Conservation (phyloP, 306 rosid species). For the Astragalus glycyphyllos region DNA sequence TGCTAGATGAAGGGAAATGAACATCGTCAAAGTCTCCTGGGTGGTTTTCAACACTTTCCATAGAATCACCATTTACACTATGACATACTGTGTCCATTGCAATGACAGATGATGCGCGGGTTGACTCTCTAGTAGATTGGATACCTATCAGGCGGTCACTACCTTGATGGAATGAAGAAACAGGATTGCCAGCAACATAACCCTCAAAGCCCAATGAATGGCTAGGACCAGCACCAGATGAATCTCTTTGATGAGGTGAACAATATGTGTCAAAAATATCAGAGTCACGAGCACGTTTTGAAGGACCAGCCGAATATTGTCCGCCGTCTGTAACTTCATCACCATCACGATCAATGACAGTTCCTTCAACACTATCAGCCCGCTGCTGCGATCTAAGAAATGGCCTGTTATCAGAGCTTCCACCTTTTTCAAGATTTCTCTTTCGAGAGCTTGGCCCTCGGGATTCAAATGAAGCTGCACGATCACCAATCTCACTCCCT, state of each 20-base stretch:
- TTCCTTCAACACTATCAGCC: constrained; percentile 98
- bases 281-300: constrained; percentile 87
- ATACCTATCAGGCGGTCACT: constrained; percentile 65
- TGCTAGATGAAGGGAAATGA: constrained; percentile 95
- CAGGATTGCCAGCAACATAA: constrained; percentile 63
- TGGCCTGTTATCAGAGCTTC: constrained; percentile 82
- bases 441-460: constrained; percentile 98
- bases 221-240: constrained; percentile 94
- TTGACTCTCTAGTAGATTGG: constrained; percentile 81
- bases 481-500: constrained; percentile 98
- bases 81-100: constrained; percentile 97
- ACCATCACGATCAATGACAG: constrained; percentile 95
- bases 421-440: constrained; percentile 86
- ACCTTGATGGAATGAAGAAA: constrained; percentile 75
- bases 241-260: constrained; percentile 77
- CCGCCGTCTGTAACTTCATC: constrained; percentile 93
- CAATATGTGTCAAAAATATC: constrained; percentile 76
- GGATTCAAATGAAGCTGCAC: constrained; percentile 95
- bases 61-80: constrained; percentile 80
- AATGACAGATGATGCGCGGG: constrained; percentile 97
- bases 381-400: constrained; percentile 83
- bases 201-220: constrained; percentile 84
- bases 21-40: constrained; percentile 89
- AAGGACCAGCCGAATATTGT: constrained; percentile 92
- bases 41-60: constrained; percentile 97